Evolutionary conservation across 176 grass and related monocot species (phyloP).

Genomic region (Dactylis glomerata): DNA sequence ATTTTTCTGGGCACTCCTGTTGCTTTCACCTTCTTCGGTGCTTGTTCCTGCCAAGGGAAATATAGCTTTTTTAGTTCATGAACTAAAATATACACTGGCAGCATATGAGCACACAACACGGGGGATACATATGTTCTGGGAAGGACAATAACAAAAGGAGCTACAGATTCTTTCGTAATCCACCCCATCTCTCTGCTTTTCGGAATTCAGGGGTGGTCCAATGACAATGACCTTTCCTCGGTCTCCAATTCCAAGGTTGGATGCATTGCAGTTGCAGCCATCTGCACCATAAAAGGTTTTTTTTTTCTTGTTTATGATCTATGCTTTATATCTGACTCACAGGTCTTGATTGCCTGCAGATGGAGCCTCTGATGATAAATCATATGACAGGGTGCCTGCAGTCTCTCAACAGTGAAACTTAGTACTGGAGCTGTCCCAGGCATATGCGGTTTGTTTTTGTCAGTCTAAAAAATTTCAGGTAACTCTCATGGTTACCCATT

Average conservation of each 20-base stretch:
- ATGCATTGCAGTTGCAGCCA: constrained; percentile 14
- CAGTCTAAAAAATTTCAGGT: constrained; percentile 9
- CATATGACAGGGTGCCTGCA: background rate
- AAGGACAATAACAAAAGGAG: constrained; percentile 34
- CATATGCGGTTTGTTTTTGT: background rate
- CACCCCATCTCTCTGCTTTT: constrained; percentile 27
- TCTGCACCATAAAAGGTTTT: background rate
- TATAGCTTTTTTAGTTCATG: background rate
- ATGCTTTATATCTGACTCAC: background rate
- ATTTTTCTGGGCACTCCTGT: background rate
- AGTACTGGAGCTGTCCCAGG: background rate
- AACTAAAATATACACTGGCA: constrained; percentile 28
- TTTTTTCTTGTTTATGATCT: background rate
- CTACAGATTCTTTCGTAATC: constrained; percentile 58
- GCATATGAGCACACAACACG: constrained; percentile 32
- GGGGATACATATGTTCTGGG: constrained; percentile 30
- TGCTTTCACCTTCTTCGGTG: constrained; percentile 39
- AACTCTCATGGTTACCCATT: background rate
- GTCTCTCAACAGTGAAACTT: background rate
- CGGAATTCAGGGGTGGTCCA: constrained; percentile 40
- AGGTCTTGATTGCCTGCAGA: constrained; percentile 19
- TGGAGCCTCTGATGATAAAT: background rate
- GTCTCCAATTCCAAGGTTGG: constrained; percentile 37
- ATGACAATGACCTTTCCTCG: constrained; percentile 41
- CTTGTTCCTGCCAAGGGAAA: constrained; percentile 33